A percentile compares a stretch with the other conserved stretches of the same genome.
Conservation (phyloP, 179 eudicot species). For the Silene coronaria region DNA sequence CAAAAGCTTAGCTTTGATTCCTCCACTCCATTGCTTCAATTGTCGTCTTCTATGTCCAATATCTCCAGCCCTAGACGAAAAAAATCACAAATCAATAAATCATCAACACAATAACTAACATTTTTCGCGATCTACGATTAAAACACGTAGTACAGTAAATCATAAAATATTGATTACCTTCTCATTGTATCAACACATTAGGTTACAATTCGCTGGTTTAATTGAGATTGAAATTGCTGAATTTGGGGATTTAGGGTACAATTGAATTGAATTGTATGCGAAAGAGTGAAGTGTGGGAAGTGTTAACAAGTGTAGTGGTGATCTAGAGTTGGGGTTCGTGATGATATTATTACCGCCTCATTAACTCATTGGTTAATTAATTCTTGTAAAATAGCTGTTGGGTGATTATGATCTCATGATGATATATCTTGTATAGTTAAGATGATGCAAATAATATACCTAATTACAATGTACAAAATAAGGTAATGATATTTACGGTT, state of each 20-base stretch:
- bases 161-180: background rate
- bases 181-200: slow-evolving; percentile 1
- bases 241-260: background rate
- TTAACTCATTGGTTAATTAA: too few relatives aligned
- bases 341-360: background rate
- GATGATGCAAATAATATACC: too few relatives aligned
- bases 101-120: background rate
- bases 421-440: too few relatives aligned
- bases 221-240: background rate
- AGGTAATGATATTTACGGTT: too few relatives aligned
- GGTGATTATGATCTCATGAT: too few relatives aligned
- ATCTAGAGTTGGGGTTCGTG: slow-evolving; percentile 7
- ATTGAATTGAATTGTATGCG: background rate
- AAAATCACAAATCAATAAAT: background rate
- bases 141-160: background rate
- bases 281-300: background rate
- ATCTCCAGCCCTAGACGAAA: slow-evolving; percentile 25
- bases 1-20: slow-evolving; percentile 39
- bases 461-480: too few relatives aligned
- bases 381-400: too few relatives aligned
- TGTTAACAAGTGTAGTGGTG: background rate
- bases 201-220: background rate
- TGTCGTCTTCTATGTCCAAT: slow-evolving; percentile 36
- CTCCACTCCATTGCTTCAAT: slow-evolving; percentile 47
- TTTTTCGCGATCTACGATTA: background rate